A percentile compares a stretch with the other conserved stretches of the same genome.
Conservation (phyloP, 805 yeast species). For the Candida caryicola region DNA sequence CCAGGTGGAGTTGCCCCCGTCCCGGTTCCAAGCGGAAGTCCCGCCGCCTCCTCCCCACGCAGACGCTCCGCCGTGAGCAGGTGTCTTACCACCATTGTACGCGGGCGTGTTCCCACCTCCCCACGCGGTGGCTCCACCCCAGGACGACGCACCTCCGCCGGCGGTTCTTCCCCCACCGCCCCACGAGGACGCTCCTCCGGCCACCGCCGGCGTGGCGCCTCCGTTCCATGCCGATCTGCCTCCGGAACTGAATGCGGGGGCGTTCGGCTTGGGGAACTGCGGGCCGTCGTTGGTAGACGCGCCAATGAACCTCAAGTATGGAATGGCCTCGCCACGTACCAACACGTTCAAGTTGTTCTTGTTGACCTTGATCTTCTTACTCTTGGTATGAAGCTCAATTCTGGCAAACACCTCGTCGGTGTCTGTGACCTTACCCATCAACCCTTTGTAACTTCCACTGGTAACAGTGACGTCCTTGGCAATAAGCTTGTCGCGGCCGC, state of each 20-base stretch:
- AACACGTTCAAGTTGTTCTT: slow-evolving; percentile 73
- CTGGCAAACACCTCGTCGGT: slow-evolving; percentile 90
- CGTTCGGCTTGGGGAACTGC: slow-evolving; percentile 15
- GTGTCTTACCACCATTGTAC: slow-evolving; percentile 20
- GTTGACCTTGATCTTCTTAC: slow-evolving; percentile 80
- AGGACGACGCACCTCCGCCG: slow-evolving; percentile 45
- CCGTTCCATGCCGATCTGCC: slow-evolving; percentile 56
- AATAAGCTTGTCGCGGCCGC: slow-evolving; percentile 79
- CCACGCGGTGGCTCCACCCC: slow-evolving; percentile 30
- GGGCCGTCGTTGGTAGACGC: slow-evolving; percentile 22
- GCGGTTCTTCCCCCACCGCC: slow-evolving; percentile 20
- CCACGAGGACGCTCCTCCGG: slow-evolving; percentile 10
- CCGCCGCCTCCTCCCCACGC: slow-evolving; percentile 48
- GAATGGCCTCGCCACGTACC: slow-evolving; percentile 66
- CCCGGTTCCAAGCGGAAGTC: slow-evolving; percentile 19
- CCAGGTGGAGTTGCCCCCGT: slow-evolving; percentile 22
- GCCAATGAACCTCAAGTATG: slow-evolving; percentile 77
- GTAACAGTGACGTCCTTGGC: slow-evolving; percentile 83
- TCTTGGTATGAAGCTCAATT: slow-evolving; percentile 89
- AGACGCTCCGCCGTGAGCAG: slow-evolving; percentile 28
- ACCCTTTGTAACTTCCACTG: slow-evolving; percentile 92
- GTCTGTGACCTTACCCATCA: slow-evolving; percentile 89
- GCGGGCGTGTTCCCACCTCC: slow-evolving; percentile 22
- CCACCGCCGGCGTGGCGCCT: slow-evolving; percentile 28
- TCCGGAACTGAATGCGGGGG: slow-evolving; percentile 38